A percentile compares a stretch with the other conserved stretches of the same genome.
Conservation (phyloP, 805 yeast genomes). For the Hanseniaspora jakobsenii region DNA sequence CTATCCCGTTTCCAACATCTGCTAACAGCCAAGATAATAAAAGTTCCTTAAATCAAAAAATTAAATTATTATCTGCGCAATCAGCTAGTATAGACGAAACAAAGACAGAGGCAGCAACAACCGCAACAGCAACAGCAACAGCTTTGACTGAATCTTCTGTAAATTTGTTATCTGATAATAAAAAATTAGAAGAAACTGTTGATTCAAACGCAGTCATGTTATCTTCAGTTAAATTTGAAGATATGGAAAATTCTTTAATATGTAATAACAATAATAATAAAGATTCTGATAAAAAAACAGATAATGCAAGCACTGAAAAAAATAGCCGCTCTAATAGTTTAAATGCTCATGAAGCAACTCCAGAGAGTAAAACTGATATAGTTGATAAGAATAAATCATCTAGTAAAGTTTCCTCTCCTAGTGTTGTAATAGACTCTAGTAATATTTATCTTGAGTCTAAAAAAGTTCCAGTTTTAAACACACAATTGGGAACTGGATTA, state of each 20-base stretch:
- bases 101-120: too few species aligned
- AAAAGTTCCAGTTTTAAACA: background rate
- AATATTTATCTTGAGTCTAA: background rate
- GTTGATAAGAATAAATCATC: too few species aligned
- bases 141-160: too few species aligned
- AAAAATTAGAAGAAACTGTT: background rate
- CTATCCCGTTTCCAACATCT: too few species aligned
- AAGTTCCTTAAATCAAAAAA: too few species aligned
- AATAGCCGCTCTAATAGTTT: background rate
- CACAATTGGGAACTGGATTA: slow-evolving; percentile 21
- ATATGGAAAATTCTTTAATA: background rate
- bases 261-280: background rate
- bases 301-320: background rate
- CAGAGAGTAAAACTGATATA: background rate
- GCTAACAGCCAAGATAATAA: too few species aligned
- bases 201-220: background rate
- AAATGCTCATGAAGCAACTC: too few species aligned
- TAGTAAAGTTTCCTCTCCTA: too few species aligned
- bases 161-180: too few species aligned
- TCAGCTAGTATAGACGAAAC: too few species aligned
- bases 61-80: too few species aligned
- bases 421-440: background rate
- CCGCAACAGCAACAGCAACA: too few species aligned
- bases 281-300: background rate
- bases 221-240: background rate